Conservation (phyloP, 176 grass and related monocot genomes). For the Thinopyrum elongatum region DNA sequence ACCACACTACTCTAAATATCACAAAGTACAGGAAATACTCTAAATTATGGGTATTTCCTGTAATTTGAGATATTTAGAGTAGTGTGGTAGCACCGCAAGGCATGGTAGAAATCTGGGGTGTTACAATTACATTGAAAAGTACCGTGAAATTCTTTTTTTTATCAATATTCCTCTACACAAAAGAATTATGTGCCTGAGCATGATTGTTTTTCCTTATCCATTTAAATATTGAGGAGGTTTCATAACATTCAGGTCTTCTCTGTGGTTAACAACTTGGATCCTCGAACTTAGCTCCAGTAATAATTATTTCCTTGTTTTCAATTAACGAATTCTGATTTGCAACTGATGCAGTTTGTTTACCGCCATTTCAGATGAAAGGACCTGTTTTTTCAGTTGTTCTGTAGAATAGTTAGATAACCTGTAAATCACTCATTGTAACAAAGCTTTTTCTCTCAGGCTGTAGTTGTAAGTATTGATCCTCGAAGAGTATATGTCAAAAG, state of each 20-base stretch:
- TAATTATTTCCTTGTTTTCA: not conserved
- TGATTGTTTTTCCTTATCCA: not conserved
- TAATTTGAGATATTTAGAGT: not conserved
- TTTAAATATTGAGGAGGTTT: not conserved
- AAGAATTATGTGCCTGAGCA: not conserved
- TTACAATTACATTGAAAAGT: not conserved
- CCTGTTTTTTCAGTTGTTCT: not conserved
- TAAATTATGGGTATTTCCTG: no score
- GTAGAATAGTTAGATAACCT: not conserved
- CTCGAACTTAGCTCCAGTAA: not conserved
- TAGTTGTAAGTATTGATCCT: constrained; percentile 98
- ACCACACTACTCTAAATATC: no score
- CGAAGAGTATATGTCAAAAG: constrained; percentile 76
- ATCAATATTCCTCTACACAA: not conserved
- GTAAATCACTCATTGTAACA: constrained; percentile 1
- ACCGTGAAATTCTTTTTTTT: not conserved
- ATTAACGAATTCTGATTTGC: not conserved
- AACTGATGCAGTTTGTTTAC: not conserved
- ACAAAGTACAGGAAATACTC: no score
- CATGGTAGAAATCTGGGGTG: not conserved
- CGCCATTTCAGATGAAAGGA: not conserved
- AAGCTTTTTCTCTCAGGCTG: constrained; percentile 55
- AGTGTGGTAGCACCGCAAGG: not conserved
- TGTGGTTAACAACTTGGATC: not conserved
- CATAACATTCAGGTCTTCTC: not conserved